phyloP scores from a whole-genome alignment of 2,329 filamentous ascomycete species.

The Mollisiaceae sp. region DNA sequence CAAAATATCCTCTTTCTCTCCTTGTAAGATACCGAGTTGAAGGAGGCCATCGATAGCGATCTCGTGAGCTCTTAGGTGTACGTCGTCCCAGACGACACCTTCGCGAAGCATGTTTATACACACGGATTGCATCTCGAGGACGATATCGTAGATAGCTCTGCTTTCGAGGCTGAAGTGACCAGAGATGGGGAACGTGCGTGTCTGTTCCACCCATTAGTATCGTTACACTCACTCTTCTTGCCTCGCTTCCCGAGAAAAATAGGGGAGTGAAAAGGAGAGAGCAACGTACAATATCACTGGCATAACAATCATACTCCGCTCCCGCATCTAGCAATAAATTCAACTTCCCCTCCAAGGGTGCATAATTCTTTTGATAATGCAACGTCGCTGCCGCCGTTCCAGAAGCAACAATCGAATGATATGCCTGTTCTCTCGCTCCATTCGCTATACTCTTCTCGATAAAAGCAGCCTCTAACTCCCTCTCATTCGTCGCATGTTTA shows the following conservation, averaged over 20 bases:
- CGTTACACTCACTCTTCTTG: background rate
- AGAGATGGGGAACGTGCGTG: slow-evolving; percentile 82
- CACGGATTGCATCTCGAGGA: slow-evolving; percentile 84
- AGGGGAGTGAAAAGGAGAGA: background rate
- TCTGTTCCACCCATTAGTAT: slow-evolving; percentile 54
- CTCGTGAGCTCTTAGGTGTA: slow-evolving; percentile 80
- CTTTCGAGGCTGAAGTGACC: slow-evolving; percentile 74
- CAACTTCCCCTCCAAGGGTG: slow-evolving; percentile 71
- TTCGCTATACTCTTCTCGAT: slow-evolving; percentile 75
- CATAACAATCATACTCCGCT: slow-evolving; percentile 75
- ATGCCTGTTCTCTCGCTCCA: slow-evolving; percentile 82
- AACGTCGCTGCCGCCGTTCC: slow-evolving; percentile 83
- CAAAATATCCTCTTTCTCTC: slow-evolving; percentile 74
- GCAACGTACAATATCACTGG: slow-evolving; percentile 63
- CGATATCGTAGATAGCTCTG: slow-evolving; percentile 79
- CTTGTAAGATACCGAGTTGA: slow-evolving; percentile 74
- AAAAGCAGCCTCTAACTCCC: slow-evolving; percentile 82
- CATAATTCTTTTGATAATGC: slow-evolving; percentile 84
- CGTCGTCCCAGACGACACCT: slow-evolving; percentile 79
- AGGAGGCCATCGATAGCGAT: slow-evolving; percentile 83
- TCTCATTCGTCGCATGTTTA: slow-evolving; percentile 72
- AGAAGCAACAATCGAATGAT: slow-evolving; percentile 82
- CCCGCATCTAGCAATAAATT: slow-evolving; percentile 87
- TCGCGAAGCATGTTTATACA: slow-evolving; percentile 75
- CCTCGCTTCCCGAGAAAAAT: background rate